Base-by-base conservation (phyloP, 495 filamentous ascomycete genomes). In the Amorphotheca resinae region DNA sequence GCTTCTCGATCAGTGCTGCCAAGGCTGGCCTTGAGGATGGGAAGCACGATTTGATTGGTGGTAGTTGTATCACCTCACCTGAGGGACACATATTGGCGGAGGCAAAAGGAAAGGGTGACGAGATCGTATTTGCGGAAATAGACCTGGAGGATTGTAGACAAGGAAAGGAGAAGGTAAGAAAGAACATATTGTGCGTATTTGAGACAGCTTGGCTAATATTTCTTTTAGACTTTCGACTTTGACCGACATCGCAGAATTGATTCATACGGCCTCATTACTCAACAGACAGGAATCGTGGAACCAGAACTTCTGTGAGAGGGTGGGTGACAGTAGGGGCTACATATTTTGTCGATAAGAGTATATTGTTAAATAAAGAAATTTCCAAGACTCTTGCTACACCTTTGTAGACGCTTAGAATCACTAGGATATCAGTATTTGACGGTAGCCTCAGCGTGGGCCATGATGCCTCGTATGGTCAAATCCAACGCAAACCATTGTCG, bases 61-160 rank as follows among this genome's bases (percentile, higher is more conserved):
- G 65, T 2, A 68, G 64, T 26, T 65, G 62, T 44, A 71, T 70
- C 43, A 64, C 68, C 16, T 58, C 60, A 36, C 68, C 67, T 0
- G 64, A 68, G 18, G 69, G 68, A 1, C 63, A 72, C 34, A 53
- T 69, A 18, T 38, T 70, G n/a, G 66, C 64, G 0, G 64, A 71
- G 38, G 57, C 58, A 12, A 54, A 56, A 41, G 63, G 60, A 9
- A 56, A 56, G 21, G 65, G 52, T 6, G 68, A 72, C 46, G 68
- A 69, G 56, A 28, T 72, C 18, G 56, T 72, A 7, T 46, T 69
- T 26, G 66, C 64, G 5, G 61, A 65, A 38, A 62, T 67, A 46
- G 64, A 72, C 48, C 42, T 72, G 42, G 52, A 52, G 22, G 56
- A 64, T 9, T 70, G 66, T 46, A 53, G 58, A 25, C 52, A 61